Base-by-base conservation (phyloP, 192 early-diverging fungal species). In the Entrophospora sp. region DNA sequence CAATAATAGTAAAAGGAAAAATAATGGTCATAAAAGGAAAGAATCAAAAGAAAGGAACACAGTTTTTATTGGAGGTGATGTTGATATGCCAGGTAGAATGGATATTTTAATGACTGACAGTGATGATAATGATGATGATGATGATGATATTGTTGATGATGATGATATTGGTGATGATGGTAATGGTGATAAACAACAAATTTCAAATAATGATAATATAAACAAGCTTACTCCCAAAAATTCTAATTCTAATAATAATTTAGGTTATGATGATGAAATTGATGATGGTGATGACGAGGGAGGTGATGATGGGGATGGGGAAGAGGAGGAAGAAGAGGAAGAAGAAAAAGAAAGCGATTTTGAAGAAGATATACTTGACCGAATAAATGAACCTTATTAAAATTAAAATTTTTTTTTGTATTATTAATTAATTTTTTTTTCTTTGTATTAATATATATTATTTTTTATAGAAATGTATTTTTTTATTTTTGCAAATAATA, bases 71-170 rank as follows among this genome's bases (percentile, higher is more conserved):
- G 49, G 49, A n/a, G 51, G 51, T 5, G 35, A 65, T 55, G 48
- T 65, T 55, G 64, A 65, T 53, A 65, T 65, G 64, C 64, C 64
- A 36, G 64, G 64, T 28, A 48, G 64, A 37, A 51, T 65, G 64
- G 51, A 65, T 24, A 34, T 64, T 53, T 25, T 36, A n/a, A 5
- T 27, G 13, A 25, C 22, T 28, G 20, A 65, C 6, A 43, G 18
- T 16, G 25, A 51, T 22, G 32, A 27, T 2, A 34, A 31, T 30
- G 14, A 27, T 34, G 28, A 20, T 44, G 10, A 40, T 37, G 34
- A 48, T n/a, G 36, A 65, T 20, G 49, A 65, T 8, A 22, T 27
- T 25, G 46, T 37, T 20, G 48, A 65, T 40, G 63, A 27, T 30
- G 63, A 53, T 53, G 63, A 65, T 30, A 49, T 40, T 53, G 61